Evolutionary conservation across 108 stramenopile species (phyloP).

Genomic region (Pseudonitzschia pungens): DNA sequence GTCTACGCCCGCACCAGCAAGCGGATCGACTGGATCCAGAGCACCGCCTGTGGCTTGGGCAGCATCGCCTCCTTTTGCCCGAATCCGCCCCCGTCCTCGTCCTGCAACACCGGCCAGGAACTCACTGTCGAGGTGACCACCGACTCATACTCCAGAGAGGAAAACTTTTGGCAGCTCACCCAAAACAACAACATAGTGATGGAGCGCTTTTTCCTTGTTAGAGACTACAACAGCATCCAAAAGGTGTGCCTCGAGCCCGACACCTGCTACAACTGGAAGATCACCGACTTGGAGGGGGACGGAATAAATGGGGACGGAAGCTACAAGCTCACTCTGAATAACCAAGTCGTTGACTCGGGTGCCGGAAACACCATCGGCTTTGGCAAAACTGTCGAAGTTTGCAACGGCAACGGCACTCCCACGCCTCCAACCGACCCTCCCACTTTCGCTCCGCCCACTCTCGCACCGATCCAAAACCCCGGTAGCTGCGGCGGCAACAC

Average conservation of each 20-base stretch:
- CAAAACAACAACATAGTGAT: background rate
- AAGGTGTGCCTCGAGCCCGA: slow-evolving; percentile 1
- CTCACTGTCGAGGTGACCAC: background rate
- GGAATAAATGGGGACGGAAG: background rate
- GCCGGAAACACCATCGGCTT: too few relatives aligned
- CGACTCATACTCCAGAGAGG: background rate
- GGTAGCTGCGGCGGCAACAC: too few relatives aligned
- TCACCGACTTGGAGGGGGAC: background rate
- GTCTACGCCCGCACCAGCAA: slow-evolving; percentile 44
- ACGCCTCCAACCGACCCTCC: too few relatives aligned
- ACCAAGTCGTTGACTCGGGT: too few relatives aligned
- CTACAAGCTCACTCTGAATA: background rate
- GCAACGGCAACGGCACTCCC: too few relatives aligned
- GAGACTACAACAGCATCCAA: background rate
- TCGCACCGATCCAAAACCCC: too few relatives aligned
- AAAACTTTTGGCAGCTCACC: background rate
- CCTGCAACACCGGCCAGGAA: slow-evolving; percentile 6
- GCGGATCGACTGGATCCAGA: slow-evolving; percentile 40
- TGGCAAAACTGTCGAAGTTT: too few relatives aligned
- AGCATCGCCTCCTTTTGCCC: slow-evolving; percentile 21
- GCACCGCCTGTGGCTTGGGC: slow-evolving; percentile 19
- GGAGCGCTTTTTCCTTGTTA: background rate
- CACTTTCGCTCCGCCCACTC: too few relatives aligned
- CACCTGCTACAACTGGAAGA: background rate
- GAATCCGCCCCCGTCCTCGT: background rate